Base-by-base conservation (phyloP, 768 basidiomycete species). In the Podaxis sp. region DNA sequence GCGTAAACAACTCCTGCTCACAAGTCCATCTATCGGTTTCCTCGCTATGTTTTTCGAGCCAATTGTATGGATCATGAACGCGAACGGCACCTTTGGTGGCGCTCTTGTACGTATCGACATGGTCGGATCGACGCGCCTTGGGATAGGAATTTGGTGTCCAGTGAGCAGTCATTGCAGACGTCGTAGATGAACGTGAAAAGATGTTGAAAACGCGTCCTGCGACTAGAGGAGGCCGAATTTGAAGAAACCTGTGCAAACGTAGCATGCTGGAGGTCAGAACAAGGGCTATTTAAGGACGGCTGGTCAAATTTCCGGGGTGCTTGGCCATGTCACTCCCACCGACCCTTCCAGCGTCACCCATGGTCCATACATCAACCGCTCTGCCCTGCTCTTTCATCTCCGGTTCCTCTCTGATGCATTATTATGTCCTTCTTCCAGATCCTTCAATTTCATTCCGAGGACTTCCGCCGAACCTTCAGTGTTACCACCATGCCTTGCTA, bases 11-110 rank as follows among this genome's bases (percentile, higher is more conserved):
- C 59, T 84, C 85, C 70, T 92, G 90, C 7, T 77, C 80, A 26
- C 81, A 77, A 1, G 80, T 86, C 89, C 89, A 91, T 42, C 76
- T 70, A 54, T 87, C 81, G 0, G 87, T 89, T 71, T 93, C 89
- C 17, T 82, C 74, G 28, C 81, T 79, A 66, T 86, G 72, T 30
- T 83, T 76, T 64, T 92, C 89, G 22, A 94, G 78, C 90, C 91
- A 93, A 49, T 82, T 75, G 75, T 91, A 92, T 5, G 91, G 90
- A 72, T 92, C 88, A 3, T 78, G 73, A 0, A 94, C 86, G 42
- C 75, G 75, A 44, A 92, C 87, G 58, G 85, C 69, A 24, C 87
- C 90, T n/a, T 79, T 73, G 51, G 75, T 72, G 67, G 84, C 82
- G 73, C 86, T 89, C 71, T 87, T 82, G 77, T 90, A 94, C 38